Evolutionary conservation across 192 early-diverging fungal genomes (phyloP).

Genomic region (Funneliformis geosporum): DNA sequence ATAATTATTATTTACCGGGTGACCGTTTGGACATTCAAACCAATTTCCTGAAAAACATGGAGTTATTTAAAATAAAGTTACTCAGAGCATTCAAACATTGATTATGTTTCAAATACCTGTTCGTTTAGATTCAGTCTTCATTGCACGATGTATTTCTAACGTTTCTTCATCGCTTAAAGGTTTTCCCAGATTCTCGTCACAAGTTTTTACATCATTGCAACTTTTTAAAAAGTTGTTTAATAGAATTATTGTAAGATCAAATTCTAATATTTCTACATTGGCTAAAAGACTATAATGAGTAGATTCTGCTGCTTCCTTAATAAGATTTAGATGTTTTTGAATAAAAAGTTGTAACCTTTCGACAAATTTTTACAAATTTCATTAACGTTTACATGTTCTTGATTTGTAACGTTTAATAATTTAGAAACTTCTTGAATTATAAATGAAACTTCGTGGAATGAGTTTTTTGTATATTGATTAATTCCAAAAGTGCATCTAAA

Average conservation of each 20-base stretch:
- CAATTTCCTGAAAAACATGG: background rate
- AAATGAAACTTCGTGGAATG: background rate
- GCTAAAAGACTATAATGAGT: background rate
- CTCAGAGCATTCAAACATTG: background rate
- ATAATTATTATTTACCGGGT: background rate
- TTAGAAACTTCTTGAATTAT: background rate
- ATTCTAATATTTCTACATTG: background rate
- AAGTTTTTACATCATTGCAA: background rate
- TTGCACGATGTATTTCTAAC: background rate
- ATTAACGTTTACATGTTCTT: background rate
- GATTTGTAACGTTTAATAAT: background rate
- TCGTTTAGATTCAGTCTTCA: background rate
- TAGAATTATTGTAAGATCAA: background rate
- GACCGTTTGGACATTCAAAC: background rate
- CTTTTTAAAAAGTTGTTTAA: background rate
- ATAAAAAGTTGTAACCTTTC: background rate
- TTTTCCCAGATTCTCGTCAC: background rate
- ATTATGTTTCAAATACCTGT: background rate
- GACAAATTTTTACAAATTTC: background rate
- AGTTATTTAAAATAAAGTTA: background rate
- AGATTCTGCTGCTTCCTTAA: background rate
- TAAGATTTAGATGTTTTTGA: background rate
- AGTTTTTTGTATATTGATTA: background rate
- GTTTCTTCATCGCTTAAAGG: background rate
- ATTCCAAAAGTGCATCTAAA: background rate